Evolutionary conservation across 805 yeast genomes (phyloP).

Genomic region (Candida anglica): DNA sequence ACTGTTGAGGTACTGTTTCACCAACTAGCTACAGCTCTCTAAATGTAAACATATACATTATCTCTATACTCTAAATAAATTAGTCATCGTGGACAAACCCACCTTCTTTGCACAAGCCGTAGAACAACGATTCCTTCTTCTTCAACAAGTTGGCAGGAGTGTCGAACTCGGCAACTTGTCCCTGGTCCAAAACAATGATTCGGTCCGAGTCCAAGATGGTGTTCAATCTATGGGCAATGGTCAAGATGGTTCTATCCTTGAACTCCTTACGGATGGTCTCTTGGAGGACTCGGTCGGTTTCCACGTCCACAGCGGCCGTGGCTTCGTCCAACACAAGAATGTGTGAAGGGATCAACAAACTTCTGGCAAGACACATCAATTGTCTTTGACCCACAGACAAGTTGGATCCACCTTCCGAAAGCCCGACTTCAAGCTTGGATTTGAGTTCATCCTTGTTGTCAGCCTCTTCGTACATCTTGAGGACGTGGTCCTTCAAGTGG

Average conservation of each 20-base stretch:
- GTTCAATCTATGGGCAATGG: slow-evolving; percentile 82
- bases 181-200: slow-evolving; percentile 72
- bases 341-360: slow-evolving; percentile 55
- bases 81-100: slow-evolving; percentile 58
- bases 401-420: slow-evolving; percentile 44
- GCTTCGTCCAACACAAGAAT: slow-evolving; percentile 79
- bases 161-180: slow-evolving; percentile 74
- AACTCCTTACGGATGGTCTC: slow-evolving; percentile 74
- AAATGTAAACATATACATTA: too few relatives aligned
- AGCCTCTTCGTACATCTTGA: slow-evolving; percentile 31
- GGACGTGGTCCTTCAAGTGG: slow-evolving; percentile 38
- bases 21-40: too few relatives aligned
- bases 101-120: slow-evolving; percentile 76
- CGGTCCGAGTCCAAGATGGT: slow-evolving; percentile 80
- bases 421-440: slow-evolving; percentile 30
- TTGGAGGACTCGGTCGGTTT: slow-evolving; percentile 74
- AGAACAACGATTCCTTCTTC: slow-evolving; percentile 66
- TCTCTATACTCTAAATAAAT: too few relatives aligned
- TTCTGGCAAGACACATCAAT: slow-evolving; percentile 76
- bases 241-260: slow-evolving; percentile 71
- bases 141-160: slow-evolving; percentile 64
- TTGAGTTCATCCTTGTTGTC: slow-evolving; percentile 14
- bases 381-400: slow-evolving; percentile 52
- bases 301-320: slow-evolving; percentile 86
- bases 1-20: too few relatives aligned